phyloP scores from a whole-genome alignment of 2,329 filamentous ascomycete genomes.

The Arachnopeziza araneosa region DNA sequence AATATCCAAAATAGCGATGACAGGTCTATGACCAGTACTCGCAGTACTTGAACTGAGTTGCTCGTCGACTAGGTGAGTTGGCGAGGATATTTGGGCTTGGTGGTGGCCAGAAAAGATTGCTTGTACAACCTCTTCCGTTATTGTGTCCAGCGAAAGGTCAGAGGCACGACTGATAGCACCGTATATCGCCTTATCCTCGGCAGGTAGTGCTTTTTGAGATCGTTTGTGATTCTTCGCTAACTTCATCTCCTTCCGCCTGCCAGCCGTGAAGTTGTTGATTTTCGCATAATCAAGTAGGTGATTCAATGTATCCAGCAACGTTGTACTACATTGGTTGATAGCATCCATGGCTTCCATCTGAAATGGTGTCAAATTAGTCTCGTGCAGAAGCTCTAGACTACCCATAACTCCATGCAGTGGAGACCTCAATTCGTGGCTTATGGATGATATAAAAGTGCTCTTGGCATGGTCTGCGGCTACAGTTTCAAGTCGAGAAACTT shows the following conservation, averaged over 20 bases:
- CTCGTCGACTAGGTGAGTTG: too few relatives aligned
- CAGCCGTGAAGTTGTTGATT: background rate
- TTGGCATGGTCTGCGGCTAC: slow-evolving; percentile 37
- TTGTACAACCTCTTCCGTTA: too few relatives aligned
- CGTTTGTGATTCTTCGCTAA: background rate
- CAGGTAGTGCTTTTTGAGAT: background rate
- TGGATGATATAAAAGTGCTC: slow-evolving; percentile 51
- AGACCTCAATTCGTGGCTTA: slow-evolving; percentile 56
- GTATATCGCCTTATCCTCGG: too few relatives aligned
- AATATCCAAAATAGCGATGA: background rate
- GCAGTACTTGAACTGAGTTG: too few relatives aligned
- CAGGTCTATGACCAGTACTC: too few relatives aligned
- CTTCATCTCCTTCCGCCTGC: background rate
- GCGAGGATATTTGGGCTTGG: too few relatives aligned
- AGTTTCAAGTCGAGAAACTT: slow-evolving; percentile 44
- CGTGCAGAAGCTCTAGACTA: slow-evolving; percentile 44
- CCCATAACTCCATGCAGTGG: slow-evolving; percentile 55
- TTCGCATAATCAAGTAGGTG: background rate
- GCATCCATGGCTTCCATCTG: background rate
- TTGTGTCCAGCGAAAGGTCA: too few relatives aligned
- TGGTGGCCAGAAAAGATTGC: too few relatives aligned
- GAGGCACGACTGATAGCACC: too few relatives aligned
- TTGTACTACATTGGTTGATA: background rate
- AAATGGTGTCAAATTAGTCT: slow-evolving; percentile 29
- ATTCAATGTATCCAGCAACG: background rate